Percentiles rank a stretch among this genome's conserved stretches.
These are phyloP conservation scores for Umbellularia californica DNA, from an alignment of 164 flowering plant genomes.

Conservation along the genomic window DNA sequence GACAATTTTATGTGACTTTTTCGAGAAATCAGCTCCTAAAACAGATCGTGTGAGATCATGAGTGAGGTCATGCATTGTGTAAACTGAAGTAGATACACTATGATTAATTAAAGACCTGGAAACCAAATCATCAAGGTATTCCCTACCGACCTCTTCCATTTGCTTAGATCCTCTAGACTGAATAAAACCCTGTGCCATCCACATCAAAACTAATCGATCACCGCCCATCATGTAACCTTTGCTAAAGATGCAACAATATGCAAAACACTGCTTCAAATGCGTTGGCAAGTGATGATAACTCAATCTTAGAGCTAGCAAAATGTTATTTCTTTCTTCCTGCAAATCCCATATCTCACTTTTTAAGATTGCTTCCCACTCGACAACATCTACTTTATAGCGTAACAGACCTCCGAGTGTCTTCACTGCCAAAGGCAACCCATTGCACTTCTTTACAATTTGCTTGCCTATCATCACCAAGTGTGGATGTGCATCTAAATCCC, in stretches of 20 bases:
- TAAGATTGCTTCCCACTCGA: neutral
- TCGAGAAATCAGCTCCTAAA: neutral
- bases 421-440: conserved; percentile 1
- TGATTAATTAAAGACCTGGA: neutral
- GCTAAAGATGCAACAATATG: neutral
- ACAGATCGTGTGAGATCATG: neutral
- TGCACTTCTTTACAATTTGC: conserved; percentile 2
- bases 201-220: neutral
- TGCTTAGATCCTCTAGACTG: neutral
- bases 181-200: conserved; percentile 8
- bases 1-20: neutral
- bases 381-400: neutral
- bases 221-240: neutral
- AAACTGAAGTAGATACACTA: too few relatives aligned
- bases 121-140: conserved; percentile 1
- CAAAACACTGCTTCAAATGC: conserved; percentile 6
- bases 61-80: too few relatives aligned
- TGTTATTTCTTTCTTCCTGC: neutral
- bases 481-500: neutral
- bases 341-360: neutral
- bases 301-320: neutral
- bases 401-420: neutral
- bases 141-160: neutral
- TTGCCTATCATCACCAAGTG: neutral
- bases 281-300: neutral